Evolutionary conservation across 306 rosid species (phyloP), one percentile per base, ranked within the genome.

Genomic region (Carpinus fangiana): DNA sequence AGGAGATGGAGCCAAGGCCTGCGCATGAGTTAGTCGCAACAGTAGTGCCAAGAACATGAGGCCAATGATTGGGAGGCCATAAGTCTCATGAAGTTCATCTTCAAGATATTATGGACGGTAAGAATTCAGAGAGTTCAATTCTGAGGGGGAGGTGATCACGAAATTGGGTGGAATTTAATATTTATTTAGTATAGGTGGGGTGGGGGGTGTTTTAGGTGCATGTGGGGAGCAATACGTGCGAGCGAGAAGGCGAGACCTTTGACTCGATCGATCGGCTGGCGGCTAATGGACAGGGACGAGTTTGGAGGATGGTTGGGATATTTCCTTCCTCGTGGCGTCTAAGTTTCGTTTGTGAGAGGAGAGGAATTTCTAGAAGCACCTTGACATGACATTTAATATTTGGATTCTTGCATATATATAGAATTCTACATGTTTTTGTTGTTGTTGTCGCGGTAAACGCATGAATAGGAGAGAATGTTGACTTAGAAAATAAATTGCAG

Each of bases 1-100:
- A 0, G 89, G 90, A 69, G 94, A 84, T 66, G 75, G 67, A 81
- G 82, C 82, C 5, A 81, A 77, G 46, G 82, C 64, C 64, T 88
- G 93, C 20, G 88, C 95, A 0, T 84, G 73, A 4, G 69, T 73
- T 8, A 84, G 20, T 3, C 71, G 81, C 73, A 89, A 60, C 23
- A 87, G 74, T 10, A 31, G 34, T 31, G 85, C 85, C 72, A 84
- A 45, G 53, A 90, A 43, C 59, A 90, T 4, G 66, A 87, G 74
- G 69, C 77, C 78, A 20, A 87, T n/a, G 21, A 90, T 28, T 28
- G 89, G 88, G 20, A 92, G 48, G 43, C 80, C 78, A 12, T 59
- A 69, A 82, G 12, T 34, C 43, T 78, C 77, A 77, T 5, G 0
- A 83, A 14, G 12, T 8, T 81, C 91, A 87, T 90, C 52, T 47